Evolutionary conservation across 1,284 basidiomycete genomes (phyloP).

Genomic region (Puccinia novopanici): DNA sequence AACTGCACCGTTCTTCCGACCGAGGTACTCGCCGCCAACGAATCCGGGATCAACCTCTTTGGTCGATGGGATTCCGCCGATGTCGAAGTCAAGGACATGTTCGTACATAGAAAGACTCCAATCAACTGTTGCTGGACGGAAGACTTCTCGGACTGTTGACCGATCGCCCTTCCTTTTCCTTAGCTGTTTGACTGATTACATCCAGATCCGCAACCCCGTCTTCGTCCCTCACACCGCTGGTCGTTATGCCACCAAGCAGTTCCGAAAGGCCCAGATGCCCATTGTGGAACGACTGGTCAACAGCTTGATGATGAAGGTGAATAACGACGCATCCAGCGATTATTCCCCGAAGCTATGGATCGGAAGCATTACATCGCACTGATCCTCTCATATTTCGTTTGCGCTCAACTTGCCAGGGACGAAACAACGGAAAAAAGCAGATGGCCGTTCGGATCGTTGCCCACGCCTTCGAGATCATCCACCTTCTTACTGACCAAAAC

Average conservation of each 20-base stretch:
- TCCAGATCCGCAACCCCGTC: constrained; percentile 97
- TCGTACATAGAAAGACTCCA: constrained; percentile 52
- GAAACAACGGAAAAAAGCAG: constrained; percentile 99
- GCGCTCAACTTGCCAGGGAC: constrained; percentile 75
- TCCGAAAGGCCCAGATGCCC: constrained; percentile 99
- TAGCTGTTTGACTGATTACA: constrained; percentile 90
- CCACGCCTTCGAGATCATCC: constrained; percentile 99
- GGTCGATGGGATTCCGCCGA: constrained; percentile 47
- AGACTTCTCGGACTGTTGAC: not conserved
- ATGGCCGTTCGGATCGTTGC: constrained; percentile 98
- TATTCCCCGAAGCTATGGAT: not conserved
- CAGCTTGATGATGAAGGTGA: constrained; percentile 67
- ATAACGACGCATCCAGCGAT: not conserved
- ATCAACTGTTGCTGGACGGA: not conserved
- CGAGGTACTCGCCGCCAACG: constrained; percentile 45
- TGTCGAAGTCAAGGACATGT: constrained; percentile 97
- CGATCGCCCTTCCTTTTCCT: not conserved
- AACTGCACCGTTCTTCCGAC: constrained; percentile 35
- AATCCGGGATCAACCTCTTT: constrained; percentile 44
- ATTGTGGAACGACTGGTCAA: constrained; percentile 99
- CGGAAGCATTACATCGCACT: not conserved
- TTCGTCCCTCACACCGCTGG: constrained; percentile 93
- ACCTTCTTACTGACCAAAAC: constrained; percentile 99
- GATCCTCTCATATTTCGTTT: not conserved
- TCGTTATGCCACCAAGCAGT: constrained; percentile 99